phyloP scores from a whole-genome alignment of 495 filamentous ascomycete species.

The Podospora appendiculata region DNA sequence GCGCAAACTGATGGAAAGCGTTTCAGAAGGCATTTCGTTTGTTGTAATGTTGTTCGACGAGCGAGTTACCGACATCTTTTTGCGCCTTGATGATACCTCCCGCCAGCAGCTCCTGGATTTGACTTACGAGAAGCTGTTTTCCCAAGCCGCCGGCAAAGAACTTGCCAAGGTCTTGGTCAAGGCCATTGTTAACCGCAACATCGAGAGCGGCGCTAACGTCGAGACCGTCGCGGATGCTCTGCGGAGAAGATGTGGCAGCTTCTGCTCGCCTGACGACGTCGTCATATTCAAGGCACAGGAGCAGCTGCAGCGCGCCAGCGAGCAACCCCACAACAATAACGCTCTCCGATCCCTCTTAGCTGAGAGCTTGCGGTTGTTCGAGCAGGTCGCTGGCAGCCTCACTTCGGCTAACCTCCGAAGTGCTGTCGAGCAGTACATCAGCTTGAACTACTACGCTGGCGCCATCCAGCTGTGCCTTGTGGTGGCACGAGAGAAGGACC shows the following conservation, averaged over 20 bases:
- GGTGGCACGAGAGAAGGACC: constrained; percentile 74
- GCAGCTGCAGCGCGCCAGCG: constrained; percentile 75
- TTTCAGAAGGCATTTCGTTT: constrained; percentile 94
- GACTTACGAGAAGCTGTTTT: constrained; percentile 83
- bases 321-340: constrained; percentile 66
- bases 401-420: constrained; percentile 71
- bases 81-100: constrained; percentile 61
- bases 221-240: constrained; percentile 94
- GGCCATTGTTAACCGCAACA: constrained; percentile 95
- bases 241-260: constrained; percentile 82
- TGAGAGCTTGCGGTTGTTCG: constrained; percentile 81
- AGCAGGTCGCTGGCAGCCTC: constrained; percentile 74
- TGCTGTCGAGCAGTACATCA: constrained; percentile 69
- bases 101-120: constrained; percentile 63
- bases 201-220: constrained; percentile 89
- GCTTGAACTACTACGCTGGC: constrained; percentile 83
- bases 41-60: constrained; percentile 90
- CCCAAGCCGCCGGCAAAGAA: constrained; percentile 67
- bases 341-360: constrained; percentile 73
- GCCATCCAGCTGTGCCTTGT: constrained; percentile 83
- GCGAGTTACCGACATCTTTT: constrained; percentile 77
- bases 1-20: constrained; percentile 68
- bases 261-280: constrained; percentile 94
- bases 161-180: constrained; percentile 96
- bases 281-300: constrained; percentile 98